Conservation (phyloP, 164 flowering plant species). For the Macadamia integrifolia region DNA sequence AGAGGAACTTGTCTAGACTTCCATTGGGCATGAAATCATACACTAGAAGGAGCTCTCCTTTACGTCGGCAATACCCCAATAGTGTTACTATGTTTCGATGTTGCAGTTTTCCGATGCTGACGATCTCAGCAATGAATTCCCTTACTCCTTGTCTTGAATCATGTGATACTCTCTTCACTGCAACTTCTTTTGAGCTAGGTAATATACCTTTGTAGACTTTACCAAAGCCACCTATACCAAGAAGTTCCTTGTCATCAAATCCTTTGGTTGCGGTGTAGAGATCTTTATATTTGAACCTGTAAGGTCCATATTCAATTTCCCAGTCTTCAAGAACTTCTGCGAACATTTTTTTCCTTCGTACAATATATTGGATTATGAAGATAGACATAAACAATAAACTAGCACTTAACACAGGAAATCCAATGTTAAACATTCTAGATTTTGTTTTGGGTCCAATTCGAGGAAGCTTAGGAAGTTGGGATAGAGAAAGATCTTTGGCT, state of each 20-base stretch:
- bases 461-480: neutral
- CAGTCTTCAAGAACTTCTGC: neutral
- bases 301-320: neutral
- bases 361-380: neutral
- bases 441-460: neutral
- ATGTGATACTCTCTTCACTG: neutral
- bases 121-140: neutral
- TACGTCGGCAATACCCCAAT: neutral
- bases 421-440: neutral
- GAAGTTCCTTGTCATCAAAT: neutral
- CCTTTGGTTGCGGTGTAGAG: neutral
- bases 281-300: neutral
- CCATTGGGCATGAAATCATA: neutral
- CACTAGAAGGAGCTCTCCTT: neutral
- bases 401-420: neutral
- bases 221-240: neutral
- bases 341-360: neutral
- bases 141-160: neutral
- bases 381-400: no score
- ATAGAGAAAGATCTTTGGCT: neutral
- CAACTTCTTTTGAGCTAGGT: neutral
- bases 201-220: neutral
- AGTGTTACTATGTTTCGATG: neutral
- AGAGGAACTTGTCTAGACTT: neutral
- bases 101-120: neutral